phyloP scores from a whole-genome alignment of 768 basidiomycete genomes.

The Antrodiella citrinella region DNA sequence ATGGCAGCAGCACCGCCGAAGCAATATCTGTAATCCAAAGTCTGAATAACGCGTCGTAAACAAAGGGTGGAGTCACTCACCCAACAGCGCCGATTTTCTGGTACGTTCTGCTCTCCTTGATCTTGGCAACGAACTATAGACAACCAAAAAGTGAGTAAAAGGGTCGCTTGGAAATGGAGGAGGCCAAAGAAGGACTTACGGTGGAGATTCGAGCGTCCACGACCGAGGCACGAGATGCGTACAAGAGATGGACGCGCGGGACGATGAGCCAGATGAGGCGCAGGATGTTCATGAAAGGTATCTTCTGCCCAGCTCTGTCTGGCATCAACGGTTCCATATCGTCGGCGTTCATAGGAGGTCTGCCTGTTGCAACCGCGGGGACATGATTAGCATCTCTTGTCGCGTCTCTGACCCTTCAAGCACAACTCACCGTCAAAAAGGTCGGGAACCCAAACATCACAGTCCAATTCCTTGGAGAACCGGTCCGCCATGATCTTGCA shows the following conservation, averaged over 20 bases:
- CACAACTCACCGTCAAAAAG: constrained; percentile 40
- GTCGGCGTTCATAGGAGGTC: constrained; percentile 19
- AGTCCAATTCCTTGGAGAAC: constrained; percentile 36
- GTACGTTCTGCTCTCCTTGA: constrained; percentile 34
- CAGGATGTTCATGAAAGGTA: constrained; percentile 12
- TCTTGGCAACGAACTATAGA: constrained; percentile 26
- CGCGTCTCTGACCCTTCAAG: not conserved
- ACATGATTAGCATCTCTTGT: not conserved
- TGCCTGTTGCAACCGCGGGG: constrained; percentile 14
- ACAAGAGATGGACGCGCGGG: constrained; percentile 14
- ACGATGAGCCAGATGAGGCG: constrained; percentile 16
- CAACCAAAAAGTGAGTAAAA: too few species aligned
- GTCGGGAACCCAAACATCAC: constrained; percentile 62
- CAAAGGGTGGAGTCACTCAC: constrained; percentile 15
- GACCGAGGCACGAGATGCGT: constrained; percentile 19
- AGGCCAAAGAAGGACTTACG: constrained; percentile 11
- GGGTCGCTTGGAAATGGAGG: not conserved
- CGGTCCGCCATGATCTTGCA: constrained; percentile 51
- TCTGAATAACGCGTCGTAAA: not conserved
- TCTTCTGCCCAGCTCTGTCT: constrained; percentile 21
- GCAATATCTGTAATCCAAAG: constrained; percentile 24
- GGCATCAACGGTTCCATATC: constrained; percentile 23
- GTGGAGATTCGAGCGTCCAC: constrained; percentile 19
- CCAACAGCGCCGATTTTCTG: constrained; percentile 35
- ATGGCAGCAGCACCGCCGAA: constrained; percentile 28